Evolutionary conservation across 2,329 filamentous ascomycete genomes (phyloP), one percentile per base, ranked within the genome.

Genomic region (Xylaria sp.): DNA sequence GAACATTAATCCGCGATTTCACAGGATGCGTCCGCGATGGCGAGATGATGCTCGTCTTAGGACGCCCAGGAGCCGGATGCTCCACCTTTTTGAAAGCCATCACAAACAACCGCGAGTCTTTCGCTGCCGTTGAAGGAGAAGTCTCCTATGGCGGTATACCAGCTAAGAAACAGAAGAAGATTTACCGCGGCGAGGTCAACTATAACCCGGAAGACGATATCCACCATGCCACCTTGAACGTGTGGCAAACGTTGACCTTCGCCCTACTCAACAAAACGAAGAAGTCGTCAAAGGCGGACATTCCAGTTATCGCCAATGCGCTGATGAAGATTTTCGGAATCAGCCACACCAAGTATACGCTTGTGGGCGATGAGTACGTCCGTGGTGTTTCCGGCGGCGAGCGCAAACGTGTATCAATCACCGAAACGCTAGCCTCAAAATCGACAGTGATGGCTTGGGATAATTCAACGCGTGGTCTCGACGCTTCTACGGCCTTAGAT

Each of bases 361-460:
- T 89, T 1, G 91, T 95, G 1, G 93, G 93, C n/a, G 89, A 94
- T 75, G 89, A 91, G 70, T 86, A 82, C 74, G 86, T 90, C 7
- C 88, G 91, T 56, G 92, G 92, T 78, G 90, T 95, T 0, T 92
- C 90, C 56, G 93, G 93, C 74, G 93, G 93, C 67, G 93, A 96
- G 81, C 83, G 92, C 46, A 95, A 94, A 79, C 90, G 92, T 76
- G 92, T 94, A 9, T 91, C 89, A 25, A 94, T 95, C 72, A 91
- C 91, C 1, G 92, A 95, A 80, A 92, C 91, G 0, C 81, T 95
- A 25, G 90, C 91, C 4, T 91, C 91, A 7, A 91, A 92, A 78
- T 89, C 89, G 0, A 89, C 90, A 0, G 90, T 94, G 1, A 89
- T 92, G 41, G 91, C 90, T 71, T 94, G 91, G 91, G 92, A 95